Percentiles rank a stretch among this genome's conserved stretches.
Evolutionary conservation across 2,329 filamentous ascomycete genomes (phyloP).

Genomic region (Colletotrichum limetticola): DNA sequence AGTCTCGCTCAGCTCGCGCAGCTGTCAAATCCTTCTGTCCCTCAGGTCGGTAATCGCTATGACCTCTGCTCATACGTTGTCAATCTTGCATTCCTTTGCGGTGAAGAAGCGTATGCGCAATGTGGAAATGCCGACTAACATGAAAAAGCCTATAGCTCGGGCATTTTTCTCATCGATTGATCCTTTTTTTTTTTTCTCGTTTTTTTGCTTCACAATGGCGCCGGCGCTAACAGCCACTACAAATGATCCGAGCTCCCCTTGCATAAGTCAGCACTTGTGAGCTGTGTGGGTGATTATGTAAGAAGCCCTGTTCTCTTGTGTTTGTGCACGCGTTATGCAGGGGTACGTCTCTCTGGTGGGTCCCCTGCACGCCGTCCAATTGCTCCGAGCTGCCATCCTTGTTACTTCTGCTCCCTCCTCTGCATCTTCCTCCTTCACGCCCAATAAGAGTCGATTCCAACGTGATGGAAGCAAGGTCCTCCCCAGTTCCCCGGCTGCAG

Average conservation of each 20-base stretch:
- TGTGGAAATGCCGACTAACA: not conserved
- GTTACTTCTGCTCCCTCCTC: not conserved
- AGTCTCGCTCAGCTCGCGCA: not conserved
- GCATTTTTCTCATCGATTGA: not conserved
- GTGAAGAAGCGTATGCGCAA: not conserved
- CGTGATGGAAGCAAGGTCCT: conserved; percentile 16
- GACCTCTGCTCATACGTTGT: not conserved
- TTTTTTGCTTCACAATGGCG: not conserved
- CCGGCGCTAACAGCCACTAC: not conserved
- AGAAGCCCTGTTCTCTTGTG: not conserved
- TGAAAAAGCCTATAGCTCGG: not conserved
- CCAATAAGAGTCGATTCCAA: conserved; percentile 21
- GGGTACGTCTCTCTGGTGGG: not conserved
- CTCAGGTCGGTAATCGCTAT: not conserved
- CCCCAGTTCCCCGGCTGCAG: conserved; percentile 23
- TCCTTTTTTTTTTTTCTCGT: not conserved
- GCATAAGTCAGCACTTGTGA: not conserved
- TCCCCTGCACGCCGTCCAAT: conserved; percentile 12
- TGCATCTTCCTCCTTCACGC: not conserved
- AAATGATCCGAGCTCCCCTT: not conserved
- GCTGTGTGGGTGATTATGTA: not conserved
- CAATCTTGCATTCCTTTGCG: conserved; percentile 20
- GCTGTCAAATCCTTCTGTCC: not conserved
- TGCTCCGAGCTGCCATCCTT: conserved; percentile 21
- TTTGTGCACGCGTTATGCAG: conserved; percentile 1